Base-by-base conservation (phyloP, 1,139 yeast genomes). In the Debaryomyces sp. region DNA sequence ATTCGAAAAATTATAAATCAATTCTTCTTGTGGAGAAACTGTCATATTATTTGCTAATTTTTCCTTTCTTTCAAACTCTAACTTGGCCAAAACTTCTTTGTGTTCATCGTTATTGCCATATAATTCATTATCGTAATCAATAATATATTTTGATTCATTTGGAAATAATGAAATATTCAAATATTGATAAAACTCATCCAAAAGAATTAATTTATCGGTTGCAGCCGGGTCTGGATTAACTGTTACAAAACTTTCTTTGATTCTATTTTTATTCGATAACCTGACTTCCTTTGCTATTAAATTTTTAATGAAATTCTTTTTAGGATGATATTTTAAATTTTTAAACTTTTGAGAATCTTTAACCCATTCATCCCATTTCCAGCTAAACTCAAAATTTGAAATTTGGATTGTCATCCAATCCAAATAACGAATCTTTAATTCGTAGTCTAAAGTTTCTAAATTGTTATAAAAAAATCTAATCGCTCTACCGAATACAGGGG, bases 291-390 rank as follows among this genome's bases (percentile, higher is more conserved):
- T 92, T 39, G 85, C 81, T 53, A 94, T 86, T 55, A 92, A 77
- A 68, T 91, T 91, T 57, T 79, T 81, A 52, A 94, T 84, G 55
- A 94, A 88, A 44, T 80, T 82, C 54, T 81, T 78, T 57, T 83
- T 85, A 13, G 97, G 97, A 63, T 89, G 94, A 58, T 80, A 81
- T 34, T 67, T 64, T 46, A 76, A 55, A 9, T 54, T 48, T 10
- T 57, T 52, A 46, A 59, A 70, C 43, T 64, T 64, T 27, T 67
- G 62, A 0, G 86, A 77, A 59, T 84, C 88, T 1, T 67, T 68
- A 40, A 80, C 83, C 99, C 99, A 95, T 66, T 92, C 99, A 55
- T 83, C 85, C 99, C 99, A 94, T 63, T 91, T 91, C 99, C 99
- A 95, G 41, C 94, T 89, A 68, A 90, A 95, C 52, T 89, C 92